Percentiles rank a stretch among this genome's conserved stretches.
Conservation (phyloP, 2,329 filamentous ascomycete genomes). For the Fusarium nelsonii region DNA sequence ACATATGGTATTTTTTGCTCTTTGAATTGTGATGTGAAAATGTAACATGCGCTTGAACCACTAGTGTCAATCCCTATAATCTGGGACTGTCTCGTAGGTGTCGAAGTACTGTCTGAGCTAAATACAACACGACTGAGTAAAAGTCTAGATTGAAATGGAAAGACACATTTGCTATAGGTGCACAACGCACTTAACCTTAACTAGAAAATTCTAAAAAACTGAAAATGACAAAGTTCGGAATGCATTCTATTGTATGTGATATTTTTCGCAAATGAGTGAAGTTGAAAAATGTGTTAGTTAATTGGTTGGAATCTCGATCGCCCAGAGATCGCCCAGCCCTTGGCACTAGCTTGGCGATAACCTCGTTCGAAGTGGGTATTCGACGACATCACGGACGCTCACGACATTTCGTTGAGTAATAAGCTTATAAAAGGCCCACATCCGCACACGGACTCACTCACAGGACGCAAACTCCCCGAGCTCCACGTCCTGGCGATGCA, state of each 20-base stretch:
- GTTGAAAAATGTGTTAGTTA: slow-evolving; percentile 4
- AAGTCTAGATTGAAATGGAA: neutral
- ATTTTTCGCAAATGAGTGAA: neutral
- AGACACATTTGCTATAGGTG: neutral
- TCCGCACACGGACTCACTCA: neutral
- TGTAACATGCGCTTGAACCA: neutral
- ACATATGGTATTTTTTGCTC: neutral
- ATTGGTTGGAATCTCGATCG: slow-evolving; percentile 30
- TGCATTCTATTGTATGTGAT: too few relatives aligned
- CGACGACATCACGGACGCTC: slow-evolving; percentile 2
- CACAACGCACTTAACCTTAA: neutral
- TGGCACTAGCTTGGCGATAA: slow-evolving; percentile 39
- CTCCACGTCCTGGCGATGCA: slow-evolving; percentile 22
- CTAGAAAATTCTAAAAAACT: neutral
- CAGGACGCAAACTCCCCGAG: slow-evolving; percentile 22
- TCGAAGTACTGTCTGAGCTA: neutral
- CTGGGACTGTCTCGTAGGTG: too few relatives aligned
- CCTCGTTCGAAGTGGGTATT: slow-evolving; percentile 26
- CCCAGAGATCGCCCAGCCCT: slow-evolving; percentile 42
- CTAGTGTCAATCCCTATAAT: too few relatives aligned
- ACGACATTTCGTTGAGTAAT: slow-evolving; percentile 23
- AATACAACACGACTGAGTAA: neutral
- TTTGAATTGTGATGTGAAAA: neutral
- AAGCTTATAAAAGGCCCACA: slow-evolving; percentile 40
- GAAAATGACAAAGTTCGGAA: neutral